Base-by-base conservation (phyloP, 495 filamentous ascomycete species). In the Chaetomium fimeti region DNA sequence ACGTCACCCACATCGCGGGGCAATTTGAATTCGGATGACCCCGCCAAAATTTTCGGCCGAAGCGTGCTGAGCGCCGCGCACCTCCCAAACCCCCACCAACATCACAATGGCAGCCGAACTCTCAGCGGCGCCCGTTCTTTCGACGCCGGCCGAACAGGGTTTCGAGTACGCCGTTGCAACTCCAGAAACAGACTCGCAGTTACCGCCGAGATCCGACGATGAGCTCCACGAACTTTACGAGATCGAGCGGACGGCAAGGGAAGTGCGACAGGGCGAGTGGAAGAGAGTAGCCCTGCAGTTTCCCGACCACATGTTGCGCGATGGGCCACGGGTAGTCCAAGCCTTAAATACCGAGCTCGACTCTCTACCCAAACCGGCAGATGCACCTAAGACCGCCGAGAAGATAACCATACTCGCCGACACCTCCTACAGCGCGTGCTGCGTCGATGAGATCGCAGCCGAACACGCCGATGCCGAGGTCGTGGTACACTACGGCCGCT, bases 341-440 rank as follows among this genome's bases (percentile, higher is more conserved):
- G 75, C 84, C 13, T 78, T 98, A 57, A 81, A 78, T 36, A 70
- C 77, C 22, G 88, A 87, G n/a, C 74, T 96, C 12, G 64, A 52
- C 13, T 36, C 63, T 52, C 52, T 69, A 1, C 60, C 47, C 2
- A 49, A 56, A 38, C 25, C 42, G 27, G 65, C 60, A 43, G 67
- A 63, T 51, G 60, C 63, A 18, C 59, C 67, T 49, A 45, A 49
- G 55, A 53, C 58, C 51, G 53, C 69, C 42, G 64, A 66, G 47
- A 85, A 83, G 66, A 80, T 97, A 28, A 94, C 88, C 68, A 95
- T 99, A 65, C 82, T 99, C 45, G 94, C 89, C 38, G 94, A 99
- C 74, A 98, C 94, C 11, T 97, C 93, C 2, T 99, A 98, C 76
- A 93, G 94, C 51, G 85, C 93, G 5, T 99, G 94, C 78, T 99